Evolutionary conservation across 768 basidiomycete genomes (phyloP).

Genomic region (Suillus placidus): DNA sequence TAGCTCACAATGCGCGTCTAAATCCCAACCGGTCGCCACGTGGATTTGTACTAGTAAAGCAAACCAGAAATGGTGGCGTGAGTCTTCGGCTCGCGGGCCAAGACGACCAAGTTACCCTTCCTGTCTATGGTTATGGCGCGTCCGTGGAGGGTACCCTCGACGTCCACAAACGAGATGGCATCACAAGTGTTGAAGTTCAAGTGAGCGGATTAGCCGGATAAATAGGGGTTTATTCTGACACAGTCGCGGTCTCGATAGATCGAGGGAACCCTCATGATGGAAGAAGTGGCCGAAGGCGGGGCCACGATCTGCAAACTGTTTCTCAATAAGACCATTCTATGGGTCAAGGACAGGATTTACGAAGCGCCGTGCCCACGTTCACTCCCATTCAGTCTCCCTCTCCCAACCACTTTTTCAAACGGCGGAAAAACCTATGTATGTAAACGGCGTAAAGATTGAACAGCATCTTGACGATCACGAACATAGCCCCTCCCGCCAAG

Average conservation of each 20-base stretch:
- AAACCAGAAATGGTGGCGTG: constrained; percentile 55
- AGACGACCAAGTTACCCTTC: constrained; percentile 51
- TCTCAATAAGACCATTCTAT: constrained; percentile 55
- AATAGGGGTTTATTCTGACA: constrained; percentile 7
- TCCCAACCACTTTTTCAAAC: constrained; percentile 62
- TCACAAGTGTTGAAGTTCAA: constrained; percentile 67
- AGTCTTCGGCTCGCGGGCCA: constrained; percentile 56
- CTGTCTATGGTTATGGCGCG: constrained; percentile 57
- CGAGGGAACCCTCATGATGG: constrained; percentile 59
- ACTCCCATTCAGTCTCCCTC: constrained; percentile 54
- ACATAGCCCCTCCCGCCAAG: constrained; percentile 70
- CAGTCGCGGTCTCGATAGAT: constrained; percentile 41
- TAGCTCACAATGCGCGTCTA: constrained; percentile 47
- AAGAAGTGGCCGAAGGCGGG: constrained; percentile 72
- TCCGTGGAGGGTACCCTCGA: constrained; percentile 59
- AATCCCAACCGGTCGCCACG: constrained; percentile 43
- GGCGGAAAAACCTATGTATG: constrained; percentile 63
- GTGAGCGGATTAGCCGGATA: constrained; percentile 34
- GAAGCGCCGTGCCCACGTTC: constrained; percentile 52
- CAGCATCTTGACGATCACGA: neutral
- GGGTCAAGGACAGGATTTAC: constrained; percentile 50
- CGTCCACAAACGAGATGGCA: constrained; percentile 53
- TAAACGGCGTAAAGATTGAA: constrained; percentile 13
- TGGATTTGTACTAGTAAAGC: constrained; percentile 52
- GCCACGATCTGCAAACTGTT: constrained; percentile 53